These are phyloP conservation scores for sorghum (Sorghum bicolor) DNA, from an alignment of 176 grass and related monocot genomes.

Conservation along the genomic window Sorghum_bicolor_NCBIv3 NC_012870.2:58040501-58041000, in stretches of 20 bases:
- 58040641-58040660: conserved; percentile 58
- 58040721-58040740: conserved; percentile 62
- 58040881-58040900: background rate
- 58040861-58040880: background rate
- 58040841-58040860: background rate
- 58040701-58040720: conserved; percentile 65
- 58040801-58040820: conserved; percentile 23
- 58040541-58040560: conserved; percentile 82
- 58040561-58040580: conserved; percentile 91
- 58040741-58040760: conserved; percentile 36
- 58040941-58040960: background rate
- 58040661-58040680: conserved; percentile 77
- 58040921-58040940: conserved; percentile 3
- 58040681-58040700: conserved; percentile 81
- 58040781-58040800: background rate
- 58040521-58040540: background rate
- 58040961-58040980: background rate
- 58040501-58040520: conserved; percentile 63
- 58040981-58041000: background rate
- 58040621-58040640: conserved; percentile 86
- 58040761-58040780: conserved; percentile 14
- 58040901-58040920: background rate
- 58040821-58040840: conserved; percentile 30
- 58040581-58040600: conserved; percentile 85
- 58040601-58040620: conserved; percentile 60